Evolutionary conservation across 768 basidiomycete genomes (phyloP), one percentile per base, ranked within the genome.

Genomic region (Chalciporus piperatus): DNA sequence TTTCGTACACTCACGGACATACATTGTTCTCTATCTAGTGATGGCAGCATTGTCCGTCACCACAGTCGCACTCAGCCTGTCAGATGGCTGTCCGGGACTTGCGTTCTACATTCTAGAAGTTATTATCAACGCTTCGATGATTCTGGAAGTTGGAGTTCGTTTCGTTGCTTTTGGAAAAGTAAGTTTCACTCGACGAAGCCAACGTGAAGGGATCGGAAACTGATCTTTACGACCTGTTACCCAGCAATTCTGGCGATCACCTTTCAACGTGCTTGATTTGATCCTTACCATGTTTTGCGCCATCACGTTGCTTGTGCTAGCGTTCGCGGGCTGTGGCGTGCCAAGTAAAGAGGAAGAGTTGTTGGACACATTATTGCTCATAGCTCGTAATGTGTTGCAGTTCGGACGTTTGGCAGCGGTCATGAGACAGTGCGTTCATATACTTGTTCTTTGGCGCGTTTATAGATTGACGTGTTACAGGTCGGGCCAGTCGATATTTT

Each of bases 231-330:
- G 27, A 42, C 25, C 14, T 14, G 10, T 14, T 14, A 22, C 17
- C 6, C 65, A 95, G 93, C 89, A 93, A 92, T 97, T 97, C 75
- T 95, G 92, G 92, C 89, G 82, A 67, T 90, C 91, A n/a, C 84
- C 85, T 11, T 93, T 92, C 73, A 98, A 98, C 66, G 74, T 91
- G 28, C 76, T 95, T 61, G 95, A 98, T 66, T 78, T 97, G 14
- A 80, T 89, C 45, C 77, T 99, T 40, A 98, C 97, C 2, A 58
- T 81, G 25, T 91, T 99, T 72, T 98, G 96, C 65, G 86, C 83
- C 4, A 66, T 98, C 51, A 99, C 97, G 6, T 73, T 99, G 42
- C 76, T 95, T 28, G 83, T 98, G 17, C 82, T 98, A 42, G 83
- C 89, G 47, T 91, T 93, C 65, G 85, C 89, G n/a, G 84, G 87